phyloP scores from a whole-genome alignment of 2,329 filamentous ascomycete genomes.

The Penicillium sp. region DNA sequence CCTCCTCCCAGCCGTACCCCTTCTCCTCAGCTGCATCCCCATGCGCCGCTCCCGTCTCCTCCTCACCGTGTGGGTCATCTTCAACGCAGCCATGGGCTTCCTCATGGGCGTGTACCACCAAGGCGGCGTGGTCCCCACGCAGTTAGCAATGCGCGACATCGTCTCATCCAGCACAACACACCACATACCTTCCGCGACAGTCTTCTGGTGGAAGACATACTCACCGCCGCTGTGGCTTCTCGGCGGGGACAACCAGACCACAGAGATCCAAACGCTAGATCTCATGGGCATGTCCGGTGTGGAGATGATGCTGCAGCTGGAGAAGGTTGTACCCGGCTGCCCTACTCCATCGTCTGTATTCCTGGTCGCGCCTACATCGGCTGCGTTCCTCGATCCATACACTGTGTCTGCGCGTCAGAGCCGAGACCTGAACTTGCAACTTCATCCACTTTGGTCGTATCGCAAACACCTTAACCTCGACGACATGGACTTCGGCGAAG shows the following conservation, averaged over 20 bases:
- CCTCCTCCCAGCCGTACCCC: conserved; percentile 50
- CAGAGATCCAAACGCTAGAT: conserved; percentile 43
- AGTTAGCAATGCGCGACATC: conserved; percentile 45
- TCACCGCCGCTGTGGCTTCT: conserved; percentile 52
- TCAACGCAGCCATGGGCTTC: conserved; percentile 49
- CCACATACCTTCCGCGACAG: conserved; percentile 28
- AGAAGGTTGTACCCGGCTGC: conserved; percentile 34
- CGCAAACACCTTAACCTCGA: conserved; percentile 50
- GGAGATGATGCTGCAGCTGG: conserved; percentile 41
- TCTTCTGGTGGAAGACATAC: conserved; percentile 57
- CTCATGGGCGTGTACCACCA: conserved; percentile 55
- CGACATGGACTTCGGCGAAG: conserved; percentile 50
- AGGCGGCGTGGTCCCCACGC: conserved; percentile 51
- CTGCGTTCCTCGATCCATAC: conserved; percentile 43
- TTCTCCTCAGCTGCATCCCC: conserved; percentile 50
- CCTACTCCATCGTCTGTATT: conserved; percentile 31
- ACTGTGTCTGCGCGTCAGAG: conserved; percentile 5
- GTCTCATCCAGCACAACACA: conserved; percentile 27
- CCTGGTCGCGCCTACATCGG: conserved; percentile 47
- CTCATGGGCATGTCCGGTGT: conserved; percentile 48
- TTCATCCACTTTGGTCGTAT: conserved; percentile 45
- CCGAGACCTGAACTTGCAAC: conserved; percentile 25
- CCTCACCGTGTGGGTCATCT: conserved; percentile 46
- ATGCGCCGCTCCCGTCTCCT: conserved; percentile 43
- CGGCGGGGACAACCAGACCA: conserved; percentile 35